Percentiles rank a stretch among this genome's conserved stretches.
Evolutionary conservation across 2,329 filamentous ascomycete genomes (phyloP).

Genomic region (Septoria linicola): DNA sequence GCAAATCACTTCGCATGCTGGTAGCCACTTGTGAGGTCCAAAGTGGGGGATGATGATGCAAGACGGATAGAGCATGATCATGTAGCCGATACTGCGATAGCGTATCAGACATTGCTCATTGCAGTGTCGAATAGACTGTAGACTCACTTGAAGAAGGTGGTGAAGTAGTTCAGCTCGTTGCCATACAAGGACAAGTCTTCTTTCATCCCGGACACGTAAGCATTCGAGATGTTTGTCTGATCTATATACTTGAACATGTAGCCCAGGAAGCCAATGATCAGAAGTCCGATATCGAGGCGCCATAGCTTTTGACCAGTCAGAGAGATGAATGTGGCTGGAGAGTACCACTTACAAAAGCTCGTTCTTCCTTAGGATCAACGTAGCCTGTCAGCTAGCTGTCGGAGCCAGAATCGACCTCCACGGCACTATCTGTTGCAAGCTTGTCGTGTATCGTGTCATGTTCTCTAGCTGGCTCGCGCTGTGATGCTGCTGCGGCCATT

Average conservation of each 20-base stretch:
- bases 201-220: conserved; percentile 26
- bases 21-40: conserved; percentile 35
- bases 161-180: conserved; percentile 34
- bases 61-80: conserved; percentile 40
- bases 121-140: conserved; percentile 33
- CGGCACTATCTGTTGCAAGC: not conserved
- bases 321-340: not conserved
- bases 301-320: not conserved
- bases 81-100: conserved; percentile 40
- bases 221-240: conserved; percentile 28
- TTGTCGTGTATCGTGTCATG: not conserved
- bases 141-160: conserved; percentile 26
- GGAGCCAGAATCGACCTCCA: not conserved
- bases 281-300: not conserved
- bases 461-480: no score
- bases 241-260: conserved; percentile 12
- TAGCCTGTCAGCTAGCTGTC: no score
- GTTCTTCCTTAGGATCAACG: not conserved
- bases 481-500: no score
- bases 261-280: not conserved
- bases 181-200: conserved; percentile 23
- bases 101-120: conserved; percentile 33
- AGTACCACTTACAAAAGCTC: not conserved
- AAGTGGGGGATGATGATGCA: conserved; percentile 42
- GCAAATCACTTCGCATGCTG: conserved; percentile 26